Percentiles rank a stretch among this genome's conserved stretches.
Evolutionary conservation across 2,329 filamentous ascomycete genomes (phyloP).

Genomic region (Apiospora malaysiana): DNA sequence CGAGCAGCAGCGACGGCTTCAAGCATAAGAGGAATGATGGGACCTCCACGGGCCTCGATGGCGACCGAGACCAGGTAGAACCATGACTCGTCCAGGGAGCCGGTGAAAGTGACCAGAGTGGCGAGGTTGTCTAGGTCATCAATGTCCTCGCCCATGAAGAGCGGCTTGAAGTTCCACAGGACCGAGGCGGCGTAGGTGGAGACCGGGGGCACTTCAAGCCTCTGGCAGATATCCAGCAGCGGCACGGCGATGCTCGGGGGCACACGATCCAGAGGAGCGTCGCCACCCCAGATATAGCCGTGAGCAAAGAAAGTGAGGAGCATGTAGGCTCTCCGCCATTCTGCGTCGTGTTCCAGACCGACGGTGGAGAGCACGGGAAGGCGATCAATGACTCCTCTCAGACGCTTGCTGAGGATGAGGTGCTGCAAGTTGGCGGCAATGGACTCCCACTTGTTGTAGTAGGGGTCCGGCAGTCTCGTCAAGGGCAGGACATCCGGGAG

Average conservation of each 20-base stretch:
- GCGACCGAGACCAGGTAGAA: constrained; percentile 96
- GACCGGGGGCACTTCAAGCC: constrained; percentile 86
- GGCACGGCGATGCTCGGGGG: constrained; percentile 85
- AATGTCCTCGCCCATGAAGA: constrained; percentile 82
- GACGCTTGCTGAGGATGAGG: constrained; percentile 81
- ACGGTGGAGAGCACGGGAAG: constrained; percentile 85
- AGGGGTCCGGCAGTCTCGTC: constrained; percentile 80
- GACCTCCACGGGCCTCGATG: constrained; percentile 89
- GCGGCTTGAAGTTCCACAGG: constrained; percentile 95
- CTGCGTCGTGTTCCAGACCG: constrained; percentile 79
- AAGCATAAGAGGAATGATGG: constrained; percentile 88
- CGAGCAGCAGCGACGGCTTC: constrained; percentile 83
- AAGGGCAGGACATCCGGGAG: constrained; percentile 82
- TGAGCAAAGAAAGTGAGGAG: constrained; percentile 72
- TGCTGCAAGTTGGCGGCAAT: constrained; percentile 85
- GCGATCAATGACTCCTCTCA: constrained; percentile 79
- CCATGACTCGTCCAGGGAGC: constrained; percentile 96
- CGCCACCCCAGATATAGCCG: constrained; percentile 95
- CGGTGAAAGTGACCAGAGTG: constrained; percentile 89
- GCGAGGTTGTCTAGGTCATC: constrained; percentile 87
- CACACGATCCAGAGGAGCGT: constrained; percentile 77
- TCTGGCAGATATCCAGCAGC: constrained; percentile 75
- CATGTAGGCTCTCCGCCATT: constrained; percentile 84
- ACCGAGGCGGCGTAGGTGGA: constrained; percentile 92
- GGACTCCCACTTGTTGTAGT: constrained; percentile 95